These are phyloP conservation scores for Colletotrichum musicola DNA, from an alignment of 2,329 filamentous ascomycete genomes.

Conservation along the genomic window DNA sequence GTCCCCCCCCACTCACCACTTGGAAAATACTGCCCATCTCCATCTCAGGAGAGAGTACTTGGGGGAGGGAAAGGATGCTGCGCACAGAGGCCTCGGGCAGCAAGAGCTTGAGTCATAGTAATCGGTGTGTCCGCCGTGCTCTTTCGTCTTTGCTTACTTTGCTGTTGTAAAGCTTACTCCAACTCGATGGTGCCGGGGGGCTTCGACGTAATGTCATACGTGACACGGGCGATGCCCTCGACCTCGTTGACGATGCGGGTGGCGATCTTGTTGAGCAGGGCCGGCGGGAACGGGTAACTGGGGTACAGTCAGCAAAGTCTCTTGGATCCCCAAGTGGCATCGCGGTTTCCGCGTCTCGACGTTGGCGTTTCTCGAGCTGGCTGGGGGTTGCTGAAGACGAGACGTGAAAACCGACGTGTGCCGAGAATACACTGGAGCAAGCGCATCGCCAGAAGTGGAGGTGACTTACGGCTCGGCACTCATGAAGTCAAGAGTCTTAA, in stretches of 20 bases:
- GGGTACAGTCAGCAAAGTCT: no score
- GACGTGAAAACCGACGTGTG: no score
- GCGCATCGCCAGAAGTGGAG: background rate
- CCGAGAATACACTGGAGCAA: no score
- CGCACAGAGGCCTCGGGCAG: no score
- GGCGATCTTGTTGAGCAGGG: conserved; percentile 74
- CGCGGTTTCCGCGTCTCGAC: background rate
- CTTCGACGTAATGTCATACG: conserved; percentile 58
- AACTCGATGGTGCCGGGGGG: conserved; percentile 20
- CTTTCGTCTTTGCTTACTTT: background rate
- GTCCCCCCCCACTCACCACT: no score
- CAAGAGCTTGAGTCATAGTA: no score
- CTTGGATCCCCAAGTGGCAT: conserved; percentile 70
- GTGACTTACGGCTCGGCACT: conserved; percentile 41
- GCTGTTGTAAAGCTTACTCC: background rate
- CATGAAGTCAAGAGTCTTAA: conserved; percentile 64
- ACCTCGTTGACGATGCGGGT: conserved; percentile 77
- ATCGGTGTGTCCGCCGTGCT: no score
- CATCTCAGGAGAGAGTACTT: no score
- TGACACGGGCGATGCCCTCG: conserved; percentile 77
- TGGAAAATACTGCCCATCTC: no score
- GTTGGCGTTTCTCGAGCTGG: no score
- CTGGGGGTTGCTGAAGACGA: no score
- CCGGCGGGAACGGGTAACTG: conserved; percentile 50
- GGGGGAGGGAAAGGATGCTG: no score